A percentile compares a stretch with the other conserved stretches of the same genome.
Conservation (phyloP, 2,329 filamentous ascomycete species). For the Raffaelea ambrosiae region DNA sequence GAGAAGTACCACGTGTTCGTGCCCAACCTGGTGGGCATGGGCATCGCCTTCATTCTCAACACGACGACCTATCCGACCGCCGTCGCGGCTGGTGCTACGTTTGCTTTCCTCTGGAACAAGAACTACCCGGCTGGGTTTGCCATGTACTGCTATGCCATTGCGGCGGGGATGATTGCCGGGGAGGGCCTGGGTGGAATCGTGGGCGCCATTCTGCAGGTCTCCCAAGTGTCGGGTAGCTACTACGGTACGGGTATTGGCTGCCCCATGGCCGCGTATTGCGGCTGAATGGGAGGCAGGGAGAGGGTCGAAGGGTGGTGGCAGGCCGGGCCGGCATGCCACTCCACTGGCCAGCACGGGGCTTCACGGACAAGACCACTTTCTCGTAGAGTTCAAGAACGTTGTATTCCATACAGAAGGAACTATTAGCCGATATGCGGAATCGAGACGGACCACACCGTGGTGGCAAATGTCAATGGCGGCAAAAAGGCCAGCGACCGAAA, state of each 20-base stretch:
- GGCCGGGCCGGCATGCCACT: too few species aligned
- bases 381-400: too few species aligned
- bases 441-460: neutral
- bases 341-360: too few species aligned
- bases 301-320: too few species aligned
- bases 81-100: slow-evolving; percentile 43
- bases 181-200: slow-evolving; percentile 56
- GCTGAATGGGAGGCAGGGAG: neutral
- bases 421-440: slow-evolving; percentile 3
- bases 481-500: slow-evolving; percentile 5
- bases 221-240: slow-evolving; percentile 12
- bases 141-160: slow-evolving; percentile 48
- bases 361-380: too few species aligned
- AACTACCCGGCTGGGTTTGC: slow-evolving; percentile 40
- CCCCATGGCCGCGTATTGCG: slow-evolving; percentile 2
- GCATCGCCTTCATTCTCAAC: slow-evolving; percentile 50
- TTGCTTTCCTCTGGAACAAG: slow-evolving; percentile 46
- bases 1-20: slow-evolving; percentile 48
- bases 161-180: slow-evolving; percentile 53
- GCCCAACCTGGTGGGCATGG: slow-evolving; percentile 55
- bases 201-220: slow-evolving; percentile 39
- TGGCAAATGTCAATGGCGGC: neutral
- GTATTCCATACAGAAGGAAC: too few species aligned
- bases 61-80: slow-evolving; percentile 49
- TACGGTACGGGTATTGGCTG: slow-evolving; percentile 5